Conservation (phyloP, 2,329 filamentous ascomycete species). For the Endocalyx cinctus region DNA sequence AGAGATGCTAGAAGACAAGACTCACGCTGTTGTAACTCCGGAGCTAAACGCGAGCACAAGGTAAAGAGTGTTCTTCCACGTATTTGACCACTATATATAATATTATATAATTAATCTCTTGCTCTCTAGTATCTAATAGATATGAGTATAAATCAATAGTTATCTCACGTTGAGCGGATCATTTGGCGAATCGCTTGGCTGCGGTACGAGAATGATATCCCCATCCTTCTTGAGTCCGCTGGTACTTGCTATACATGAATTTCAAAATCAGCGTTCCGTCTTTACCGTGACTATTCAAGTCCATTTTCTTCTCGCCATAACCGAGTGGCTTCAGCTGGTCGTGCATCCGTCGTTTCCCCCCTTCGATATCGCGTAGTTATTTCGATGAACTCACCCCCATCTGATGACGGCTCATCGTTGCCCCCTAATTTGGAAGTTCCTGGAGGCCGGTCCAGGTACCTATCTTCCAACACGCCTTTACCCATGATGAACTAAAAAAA, state of each 20-base stretch:
- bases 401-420: constrained; percentile 5
- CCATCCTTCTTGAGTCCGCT: constrained; percentile 17
- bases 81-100: constrained; percentile 14
- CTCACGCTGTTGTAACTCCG: constrained; percentile 19
- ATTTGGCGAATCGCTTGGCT: constrained; percentile 20
- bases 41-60: constrained; percentile 18
- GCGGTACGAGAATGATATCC: constrained; percentile 19
- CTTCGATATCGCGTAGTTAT: too few species aligned
- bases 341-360: too few species aligned
- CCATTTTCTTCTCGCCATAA: too few species aligned
- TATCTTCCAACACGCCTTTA: constrained; percentile 16
- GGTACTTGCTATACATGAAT: constrained; percentile 7
- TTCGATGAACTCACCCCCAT: constrained; percentile 11
- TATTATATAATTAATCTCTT: too few species aligned
- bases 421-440: constrained; percentile 18
- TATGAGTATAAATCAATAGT: background rate
- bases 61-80: constrained; percentile 17
- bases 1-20: background rate
- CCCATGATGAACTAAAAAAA: constrained; percentile 13
- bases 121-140: too few species aligned
- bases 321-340: too few species aligned
- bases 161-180: constrained; percentile 18
- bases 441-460: constrained; percentile 15
- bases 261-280: constrained; percentile 6
- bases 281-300: too few species aligned